Base-by-base conservation (phyloP, 441 rosid species). In the Iberis amara region DNA sequence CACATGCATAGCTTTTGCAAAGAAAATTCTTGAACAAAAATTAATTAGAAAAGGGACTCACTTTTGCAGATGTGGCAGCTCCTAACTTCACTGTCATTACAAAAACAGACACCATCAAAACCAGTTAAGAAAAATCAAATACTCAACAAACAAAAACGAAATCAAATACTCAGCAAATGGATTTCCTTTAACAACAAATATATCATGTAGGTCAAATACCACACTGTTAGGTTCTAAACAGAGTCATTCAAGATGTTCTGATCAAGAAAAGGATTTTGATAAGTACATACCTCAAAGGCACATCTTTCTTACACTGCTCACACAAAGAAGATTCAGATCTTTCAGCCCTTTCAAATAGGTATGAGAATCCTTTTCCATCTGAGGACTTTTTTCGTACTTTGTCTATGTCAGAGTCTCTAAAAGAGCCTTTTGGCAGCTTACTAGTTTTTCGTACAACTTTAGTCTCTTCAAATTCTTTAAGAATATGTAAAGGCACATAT, bases 401-500 rank as follows among this genome's bases (percentile, higher is more conserved):
- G 57, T 41, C 46, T 62, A 68, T 55, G 61, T 69, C 79, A 43
- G 63, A 55, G 60, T 62, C 59, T 55, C 79, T 84, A 36, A 47
- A 77, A 66, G 85, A 69, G 61, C 61, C 52, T 61, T 32, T 64
- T 59, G 53, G 40, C 68, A n/a, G n/a, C n/a, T 76, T 77, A 65
- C 61, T 59, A 44, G 77, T 63, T 64, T 74, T 79, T 42, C 92
- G 88, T 33, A 81, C 77, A 62, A 78, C 76, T 68, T 77, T 82
- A 76, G 72, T 92, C 85, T 88, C 94, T 78, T 92, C 99, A 71
- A 83, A 92, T 69, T 71, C 74, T 80, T 80, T 92, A 76, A 92
- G 42, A 53, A 92, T 83, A 86, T 92, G 84, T 80, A 92, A 73
- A 41, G 99, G 99, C 30, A 92, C 78, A 73, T 64, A 51, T 61